Conservation (phyloP, 768 basidiomycete species). For the Mycena epipterygia region DNA sequence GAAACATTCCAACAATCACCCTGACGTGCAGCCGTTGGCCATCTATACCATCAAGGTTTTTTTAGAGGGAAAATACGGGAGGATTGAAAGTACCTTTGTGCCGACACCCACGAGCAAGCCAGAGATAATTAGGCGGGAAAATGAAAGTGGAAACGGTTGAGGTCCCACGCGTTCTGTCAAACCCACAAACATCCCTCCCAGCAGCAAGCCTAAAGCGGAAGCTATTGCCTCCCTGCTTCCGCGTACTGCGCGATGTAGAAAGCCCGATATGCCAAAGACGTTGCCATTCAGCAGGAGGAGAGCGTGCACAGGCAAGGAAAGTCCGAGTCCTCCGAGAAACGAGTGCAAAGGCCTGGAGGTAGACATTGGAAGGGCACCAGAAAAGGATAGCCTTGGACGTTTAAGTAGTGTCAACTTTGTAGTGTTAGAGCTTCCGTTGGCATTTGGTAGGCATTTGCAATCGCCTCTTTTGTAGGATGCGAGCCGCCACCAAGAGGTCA, state of each 20-base stretch:
- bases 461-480: neutral
- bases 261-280: slow-evolving; percentile 74
- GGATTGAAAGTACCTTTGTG: slow-evolving; percentile 58
- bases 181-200: slow-evolving; percentile 62
- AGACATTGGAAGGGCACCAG: slow-evolving; percentile 5
- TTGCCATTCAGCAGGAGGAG: slow-evolving; percentile 67
- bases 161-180: slow-evolving; percentile 53
- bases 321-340: slow-evolving; percentile 67
- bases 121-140: slow-evolving; percentile 54
- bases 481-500: too few species aligned
- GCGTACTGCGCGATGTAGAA: slow-evolving; percentile 63
- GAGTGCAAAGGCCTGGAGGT: slow-evolving; percentile 49
- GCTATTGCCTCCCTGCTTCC: slow-evolving; percentile 59
- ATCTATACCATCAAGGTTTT: slow-evolving; percentile 50
- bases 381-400: neutral
- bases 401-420: slow-evolving; percentile 5
- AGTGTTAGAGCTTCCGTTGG: neutral
- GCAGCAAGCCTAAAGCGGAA: slow-evolving; percentile 60
- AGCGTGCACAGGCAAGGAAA: slow-evolving; percentile 66
- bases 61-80: neutral
- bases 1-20: slow-evolving; percentile 50
- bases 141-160: slow-evolving; percentile 41
- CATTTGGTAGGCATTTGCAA: slow-evolving; percentile 1
- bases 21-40: slow-evolving; percentile 76
- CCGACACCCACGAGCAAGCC: slow-evolving; percentile 73